Base-by-base conservation (phyloP, 1,284 basidiomycete genomes). In the Tranzscheliella williamsii region DNA sequence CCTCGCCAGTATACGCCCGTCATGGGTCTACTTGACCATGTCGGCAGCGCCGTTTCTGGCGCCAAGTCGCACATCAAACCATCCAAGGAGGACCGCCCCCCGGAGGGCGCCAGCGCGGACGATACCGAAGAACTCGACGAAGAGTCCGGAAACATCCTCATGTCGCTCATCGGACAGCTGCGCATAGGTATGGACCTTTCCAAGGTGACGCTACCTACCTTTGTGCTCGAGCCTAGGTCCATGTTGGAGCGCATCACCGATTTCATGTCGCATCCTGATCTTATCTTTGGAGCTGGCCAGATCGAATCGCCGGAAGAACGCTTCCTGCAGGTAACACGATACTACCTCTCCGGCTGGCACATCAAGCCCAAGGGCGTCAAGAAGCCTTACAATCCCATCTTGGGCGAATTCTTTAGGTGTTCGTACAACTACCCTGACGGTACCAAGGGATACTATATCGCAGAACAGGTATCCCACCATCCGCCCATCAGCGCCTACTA, bases 291-390 rank as follows among this genome's bases (percentile, higher is more conserved):
- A 41, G 88, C 88, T 38, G 88, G 90, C 71, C 78, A 84, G 24
- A 85, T 85, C 70, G 82, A 85, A 33, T 86, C 91, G 70, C 85
- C 91, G 26, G 88, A 95, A 77, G 90, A 95, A 75, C 84, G 95
- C 29, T 97, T 97, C 79, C 83, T 96, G 60, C 84, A 87, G 47
- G 90, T 97, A 4, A 83, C 96, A 40, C 87, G 90, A 48, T 97
- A 95, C 79, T 98, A 97, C 78, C 86, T 97, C 34, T 89, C 90
- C n/a, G 94, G 94, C 34, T 99, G 94, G 94, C 95, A 98, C 80
- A 95, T 97, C 81, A 97, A 98, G 81, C 93, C 94, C 31, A 95
- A 92, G 80, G 94, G 94, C 58, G 95, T 98, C 62, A 98, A 98
- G 87, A 98, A 98, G 81, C 94, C 94, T 72, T 97, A 97, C 80